Conservation (phyloP, 495 filamentous ascomycete genomes). For the Penicillium bialowiezense region DNA sequence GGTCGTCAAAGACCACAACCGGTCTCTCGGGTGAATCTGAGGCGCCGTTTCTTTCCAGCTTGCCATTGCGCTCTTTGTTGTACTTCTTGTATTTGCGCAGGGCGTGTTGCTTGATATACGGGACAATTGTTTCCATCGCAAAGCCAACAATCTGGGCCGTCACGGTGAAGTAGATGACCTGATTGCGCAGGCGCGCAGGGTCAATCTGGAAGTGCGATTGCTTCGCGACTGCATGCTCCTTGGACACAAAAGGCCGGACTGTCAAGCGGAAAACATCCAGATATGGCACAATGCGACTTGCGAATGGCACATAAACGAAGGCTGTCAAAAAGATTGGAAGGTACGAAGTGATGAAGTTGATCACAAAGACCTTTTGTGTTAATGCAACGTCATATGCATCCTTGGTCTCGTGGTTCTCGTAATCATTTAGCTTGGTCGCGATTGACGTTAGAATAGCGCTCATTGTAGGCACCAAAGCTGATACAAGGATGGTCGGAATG, state of each 20-base stretch:
- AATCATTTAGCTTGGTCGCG: slow-evolving; percentile 76
- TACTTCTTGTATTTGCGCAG: slow-evolving; percentile 70
- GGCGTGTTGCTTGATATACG: slow-evolving; percentile 72
- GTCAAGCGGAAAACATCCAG: slow-evolving; percentile 83
- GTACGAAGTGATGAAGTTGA: slow-evolving; percentile 98
- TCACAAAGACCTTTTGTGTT: slow-evolving; percentile 86
- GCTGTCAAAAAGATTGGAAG: slow-evolving; percentile 88
- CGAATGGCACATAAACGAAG: slow-evolving; percentile 96
- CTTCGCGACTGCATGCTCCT: slow-evolving; percentile 60
- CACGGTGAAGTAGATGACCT: slow-evolving; percentile 96
- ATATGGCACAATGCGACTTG: slow-evolving; percentile 79
- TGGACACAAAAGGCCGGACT: slow-evolving; percentile 68
- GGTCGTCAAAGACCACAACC: slow-evolving; percentile 41
- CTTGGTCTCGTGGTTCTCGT: slow-evolving; percentile 89
- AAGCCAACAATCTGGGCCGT: slow-evolving; percentile 92
- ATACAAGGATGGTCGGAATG: slow-evolving; percentile 81
- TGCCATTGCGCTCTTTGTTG: slow-evolving; percentile 30
- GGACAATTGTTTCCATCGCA: slow-evolving; percentile 81
- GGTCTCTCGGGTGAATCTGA: slow-evolving; percentile 27
- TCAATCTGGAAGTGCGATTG: slow-evolving; percentile 74
- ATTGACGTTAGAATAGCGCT: slow-evolving; percentile 70
- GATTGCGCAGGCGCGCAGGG: slow-evolving; percentile 77
- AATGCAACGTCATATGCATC: slow-evolving; percentile 76
- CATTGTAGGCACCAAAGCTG: slow-evolving; percentile 75
- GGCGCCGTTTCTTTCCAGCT: slow-evolving; percentile 22